A percentile compares a stretch with the other conserved stretches of the same genome.
Evolutionary conservation across 148 eudicot genomes (phyloP).

Genomic region (Dianthus caryophyllus): DNA sequence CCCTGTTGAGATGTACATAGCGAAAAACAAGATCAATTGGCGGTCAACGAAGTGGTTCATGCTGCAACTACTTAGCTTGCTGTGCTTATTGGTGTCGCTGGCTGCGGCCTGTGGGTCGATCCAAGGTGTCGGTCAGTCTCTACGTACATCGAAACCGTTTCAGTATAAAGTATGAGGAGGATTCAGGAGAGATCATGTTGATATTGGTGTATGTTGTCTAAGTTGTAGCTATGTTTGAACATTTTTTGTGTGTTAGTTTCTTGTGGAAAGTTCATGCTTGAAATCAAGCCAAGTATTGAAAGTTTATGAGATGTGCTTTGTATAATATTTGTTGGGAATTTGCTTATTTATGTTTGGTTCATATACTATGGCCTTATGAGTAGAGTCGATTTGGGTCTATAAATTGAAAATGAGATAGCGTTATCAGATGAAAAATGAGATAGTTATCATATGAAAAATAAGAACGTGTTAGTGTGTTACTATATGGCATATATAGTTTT

Average conservation of each 20-base stretch:
- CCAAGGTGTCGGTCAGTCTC: constrained; percentile 29
- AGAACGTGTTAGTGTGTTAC: no score
- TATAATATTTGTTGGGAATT: background rate
- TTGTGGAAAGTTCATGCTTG: background rate
- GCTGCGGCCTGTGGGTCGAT: constrained; percentile 36
- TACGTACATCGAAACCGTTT: constrained; percentile 28
- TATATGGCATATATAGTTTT: no score
- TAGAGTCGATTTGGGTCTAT: no score
- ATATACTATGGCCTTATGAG: no score
- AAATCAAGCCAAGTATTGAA: constrained; percentile 7
- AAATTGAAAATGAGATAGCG: no score
- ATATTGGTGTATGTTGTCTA: background rate
- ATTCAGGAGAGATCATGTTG: background rate
- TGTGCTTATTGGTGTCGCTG: constrained; percentile 30
- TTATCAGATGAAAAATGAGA: no score
- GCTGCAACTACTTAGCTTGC: constrained; percentile 28
- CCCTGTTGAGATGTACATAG: constrained; percentile 34
- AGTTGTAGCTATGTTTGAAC: background rate
- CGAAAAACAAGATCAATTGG: constrained; percentile 22
- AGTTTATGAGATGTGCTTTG: background rate
- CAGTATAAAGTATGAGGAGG: constrained; percentile 25
- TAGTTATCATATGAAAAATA: no score
- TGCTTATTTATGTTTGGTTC: background rate
- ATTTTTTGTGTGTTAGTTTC: background rate
- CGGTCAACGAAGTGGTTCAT: constrained; percentile 29